Conservation (phyloP, 805 yeast species). For the Candida vartiovaarae region DNA sequence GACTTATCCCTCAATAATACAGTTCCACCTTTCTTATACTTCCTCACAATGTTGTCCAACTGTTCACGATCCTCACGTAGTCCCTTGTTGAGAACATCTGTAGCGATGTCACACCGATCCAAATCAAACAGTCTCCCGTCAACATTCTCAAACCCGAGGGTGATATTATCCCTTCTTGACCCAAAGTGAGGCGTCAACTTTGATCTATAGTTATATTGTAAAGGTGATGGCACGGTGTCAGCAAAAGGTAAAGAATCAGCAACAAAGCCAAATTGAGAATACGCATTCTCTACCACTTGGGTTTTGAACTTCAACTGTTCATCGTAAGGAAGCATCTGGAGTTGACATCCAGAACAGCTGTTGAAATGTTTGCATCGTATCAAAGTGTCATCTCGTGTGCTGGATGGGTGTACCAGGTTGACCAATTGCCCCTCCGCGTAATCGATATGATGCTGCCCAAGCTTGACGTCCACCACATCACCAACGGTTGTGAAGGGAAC, state of each 20-base stretch:
- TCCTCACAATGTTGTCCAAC: slow-evolving; percentile 35
- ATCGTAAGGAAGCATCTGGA: slow-evolving; percentile 67
- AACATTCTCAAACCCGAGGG: slow-evolving; percentile 71
- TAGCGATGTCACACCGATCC: slow-evolving; percentile 87
- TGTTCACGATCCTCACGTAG: slow-evolving; percentile 55
- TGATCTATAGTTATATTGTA: slow-evolving; percentile 70
- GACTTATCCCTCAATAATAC: slow-evolving; percentile 76
- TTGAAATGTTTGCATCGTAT: slow-evolving; percentile 72
- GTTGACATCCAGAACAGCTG: slow-evolving; percentile 90
- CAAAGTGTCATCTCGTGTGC: slow-evolving; percentile 43
- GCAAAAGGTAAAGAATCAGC: slow-evolving; percentile 40
- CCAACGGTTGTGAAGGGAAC: slow-evolving; percentile 86
- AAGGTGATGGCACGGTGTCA: slow-evolving; percentile 71
- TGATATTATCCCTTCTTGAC: slow-evolving; percentile 50
- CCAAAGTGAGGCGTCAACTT: slow-evolving; percentile 94
- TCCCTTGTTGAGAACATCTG: slow-evolving; percentile 67
- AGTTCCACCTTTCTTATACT: slow-evolving; percentile 78
- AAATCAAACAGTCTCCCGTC: slow-evolving; percentile 54
- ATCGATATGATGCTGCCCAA: slow-evolving; percentile 66
- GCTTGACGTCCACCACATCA: slow-evolving; percentile 59
- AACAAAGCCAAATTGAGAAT: slow-evolving; percentile 60
- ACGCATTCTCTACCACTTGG: slow-evolving; percentile 73
- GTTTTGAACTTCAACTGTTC: slow-evolving; percentile 67
- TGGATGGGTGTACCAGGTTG: slow-evolving; percentile 36
- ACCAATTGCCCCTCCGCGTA: slow-evolving; percentile 71